Evolutionary conservation across 139 green algal species (phyloP).

Genomic region (Spirogloea muscicola): DNA sequence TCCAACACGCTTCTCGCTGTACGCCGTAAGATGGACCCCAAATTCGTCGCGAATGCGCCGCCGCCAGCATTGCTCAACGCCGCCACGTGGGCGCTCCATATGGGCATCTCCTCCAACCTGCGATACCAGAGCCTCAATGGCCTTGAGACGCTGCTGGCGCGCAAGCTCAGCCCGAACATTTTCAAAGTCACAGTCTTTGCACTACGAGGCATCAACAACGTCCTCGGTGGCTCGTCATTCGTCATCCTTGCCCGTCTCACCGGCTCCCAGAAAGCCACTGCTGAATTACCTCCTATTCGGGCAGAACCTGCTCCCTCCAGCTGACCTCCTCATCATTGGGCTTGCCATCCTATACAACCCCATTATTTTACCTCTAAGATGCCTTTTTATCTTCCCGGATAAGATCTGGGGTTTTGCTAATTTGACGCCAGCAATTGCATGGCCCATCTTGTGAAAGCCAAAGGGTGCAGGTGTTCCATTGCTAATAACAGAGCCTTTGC

Average conservation of each 20-base stretch:
- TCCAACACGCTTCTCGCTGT: conserved; percentile 77
- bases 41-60: conserved; percentile 75
- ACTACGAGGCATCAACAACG: conserved; percentile 83
- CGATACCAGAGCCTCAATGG: conserved; percentile 91
- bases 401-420: no score
- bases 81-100: conserved; percentile 82
- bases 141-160: conserved; percentile 74
- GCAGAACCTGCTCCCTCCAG: no score
- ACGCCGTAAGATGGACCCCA: conserved; percentile 65
- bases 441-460: no score
- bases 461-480: no score
- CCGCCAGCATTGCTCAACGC: conserved; percentile 82
- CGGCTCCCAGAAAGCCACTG: conserved; percentile 78
- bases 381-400: no score
- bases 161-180: conserved; percentile 58
- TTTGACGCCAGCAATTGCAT: no score
- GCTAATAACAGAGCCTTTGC: no score
- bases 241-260: conserved; percentile 77
- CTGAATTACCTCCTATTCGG: no score
- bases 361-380: no score
- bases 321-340: no score
- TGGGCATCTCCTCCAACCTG: conserved; percentile 88
- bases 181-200: conserved; percentile 78
- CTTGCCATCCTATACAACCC: no score
- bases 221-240: conserved; percentile 86